Evolutionary conservation across 78 protist species (phyloP).

Genomic region (Diacronema lutheri): DNA sequence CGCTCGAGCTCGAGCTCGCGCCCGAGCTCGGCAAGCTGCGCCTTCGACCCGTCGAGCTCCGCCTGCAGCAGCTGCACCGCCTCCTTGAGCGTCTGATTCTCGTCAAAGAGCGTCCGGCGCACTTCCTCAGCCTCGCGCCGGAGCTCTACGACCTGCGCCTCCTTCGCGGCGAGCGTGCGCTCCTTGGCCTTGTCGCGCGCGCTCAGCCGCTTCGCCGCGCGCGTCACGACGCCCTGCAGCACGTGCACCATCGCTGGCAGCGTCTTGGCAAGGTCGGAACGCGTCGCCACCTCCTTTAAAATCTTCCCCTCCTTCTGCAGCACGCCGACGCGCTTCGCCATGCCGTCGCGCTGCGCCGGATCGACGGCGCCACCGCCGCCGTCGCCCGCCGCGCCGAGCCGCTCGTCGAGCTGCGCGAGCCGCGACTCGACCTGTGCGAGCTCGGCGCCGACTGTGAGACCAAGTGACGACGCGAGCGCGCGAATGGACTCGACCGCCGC

Average conservation of each 20-base stretch:
- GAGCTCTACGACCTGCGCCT: background rate
- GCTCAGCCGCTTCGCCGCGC: background rate
- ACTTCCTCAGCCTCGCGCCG: background rate
- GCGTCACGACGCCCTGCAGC: background rate
- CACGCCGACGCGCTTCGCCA: slow-evolving; percentile 8
- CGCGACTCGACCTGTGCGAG: background rate
- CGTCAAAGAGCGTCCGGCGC: background rate
- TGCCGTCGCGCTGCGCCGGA: background rate
- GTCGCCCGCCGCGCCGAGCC: too few species aligned
- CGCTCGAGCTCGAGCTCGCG: too few species aligned
- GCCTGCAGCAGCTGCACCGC: background rate
- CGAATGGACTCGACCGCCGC: too few species aligned
- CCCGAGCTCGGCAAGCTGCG: background rate
- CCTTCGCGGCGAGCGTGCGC: background rate
- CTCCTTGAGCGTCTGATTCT: background rate
- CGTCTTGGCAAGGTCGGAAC: background rate
- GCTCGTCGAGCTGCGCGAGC: background rate
- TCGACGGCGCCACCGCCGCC: background rate
- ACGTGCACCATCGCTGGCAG: background rate
- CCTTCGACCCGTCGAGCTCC: background rate
- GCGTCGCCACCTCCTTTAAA: background rate
- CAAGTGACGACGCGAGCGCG: too few species aligned
- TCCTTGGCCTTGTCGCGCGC: background rate
- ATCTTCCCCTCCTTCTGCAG: background rate
- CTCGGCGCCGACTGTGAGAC: background rate